Evolutionary conservation across 1,139 yeast species (phyloP), one percentile per base, ranked within the genome.

Genomic region (Nakaseomyces uthaithaninus): DNA sequence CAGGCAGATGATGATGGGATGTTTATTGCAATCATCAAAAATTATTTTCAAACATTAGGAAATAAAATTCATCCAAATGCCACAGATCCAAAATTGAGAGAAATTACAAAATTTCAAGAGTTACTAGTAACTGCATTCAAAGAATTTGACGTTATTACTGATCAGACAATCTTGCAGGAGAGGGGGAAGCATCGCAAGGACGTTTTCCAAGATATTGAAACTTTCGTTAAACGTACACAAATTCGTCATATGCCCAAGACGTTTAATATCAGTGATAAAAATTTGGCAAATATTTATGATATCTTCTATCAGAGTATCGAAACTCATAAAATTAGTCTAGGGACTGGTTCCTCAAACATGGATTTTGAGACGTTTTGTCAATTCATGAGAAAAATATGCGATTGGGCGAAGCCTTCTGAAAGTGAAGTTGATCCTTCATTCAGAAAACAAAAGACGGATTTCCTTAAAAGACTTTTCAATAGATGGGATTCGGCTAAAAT

Each of bases 171-270:
- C 38, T 71, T 71, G 27, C 77, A 72, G 44, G 83, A 79, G 53
- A 74, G 97, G 42, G 67, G 73, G 33, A 81, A 74, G 54, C 80
- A 77, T 58, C 80, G 89, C 60, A 79, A 80, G 52, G 75, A 79
- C 27, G 89, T 91, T 39, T 76, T 84, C 54, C 84, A 75, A 51
- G 89, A 91, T 45, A 86, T 91, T 47, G 94, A 93, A 49, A 70
- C 80, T 0, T 91, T 91, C 65, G 94, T 93, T 33, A 91, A 91
- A 60, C 72, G 95, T 44, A 86, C 97, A 0, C 96, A 91, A 59
- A 61, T 91, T 28, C 72, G 98, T 49, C 87, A 85, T 58, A 66
- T 91, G 44, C 89, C 93, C 19, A 80, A 80, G 53, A 74, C 86
- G 0, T 69, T 68, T 17, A 75, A 83, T 53, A 65, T 91, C 36